Evolutionary conservation across 345 rosid species (phyloP).

Genomic region (Eucalyptus guilfoylei): DNA sequence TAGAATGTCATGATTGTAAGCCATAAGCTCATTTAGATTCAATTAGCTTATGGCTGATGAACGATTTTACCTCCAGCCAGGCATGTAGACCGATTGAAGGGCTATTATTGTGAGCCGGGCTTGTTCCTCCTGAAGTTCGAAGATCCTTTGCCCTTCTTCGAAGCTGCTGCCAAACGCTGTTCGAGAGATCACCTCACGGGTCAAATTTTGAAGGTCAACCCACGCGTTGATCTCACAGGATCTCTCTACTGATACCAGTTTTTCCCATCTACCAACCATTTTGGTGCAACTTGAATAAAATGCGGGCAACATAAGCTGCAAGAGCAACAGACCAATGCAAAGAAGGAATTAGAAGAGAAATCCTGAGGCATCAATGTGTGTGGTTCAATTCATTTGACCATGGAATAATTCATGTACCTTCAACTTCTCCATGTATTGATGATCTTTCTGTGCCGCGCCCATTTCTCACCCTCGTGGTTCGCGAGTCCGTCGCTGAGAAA

Average conservation of each 20-base stretch:
- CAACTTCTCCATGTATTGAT: slow-evolving; percentile 23
- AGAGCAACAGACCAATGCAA: neutral
- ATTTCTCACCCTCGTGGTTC: neutral
- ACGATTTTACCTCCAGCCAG: slow-evolving; percentile 27
- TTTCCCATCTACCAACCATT: slow-evolving; percentile 22
- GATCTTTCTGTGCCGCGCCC: slow-evolving; percentile 3
- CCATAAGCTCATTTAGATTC: neutral
- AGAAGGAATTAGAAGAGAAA: neutral
- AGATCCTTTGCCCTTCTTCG: slow-evolving; percentile 29
- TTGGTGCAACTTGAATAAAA: slow-evolving; percentile 3
- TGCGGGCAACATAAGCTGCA: slow-evolving; percentile 19
- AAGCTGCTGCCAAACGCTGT: slow-evolving; percentile 38
- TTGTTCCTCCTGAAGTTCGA: slow-evolving; percentile 16
- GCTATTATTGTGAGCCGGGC: neutral
- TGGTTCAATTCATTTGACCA: neutral
- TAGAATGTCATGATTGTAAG: neutral
- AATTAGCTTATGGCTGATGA: neutral
- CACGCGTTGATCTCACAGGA: slow-evolving; percentile 18
- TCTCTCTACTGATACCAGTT: neutral
- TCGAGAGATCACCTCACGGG: slow-evolving; percentile 33
- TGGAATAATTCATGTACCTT: slow-evolving; percentile 12
- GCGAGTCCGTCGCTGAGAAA: neutral
- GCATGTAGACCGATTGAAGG: slow-evolving; percentile 1
- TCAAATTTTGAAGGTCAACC: slow-evolving; percentile 21
- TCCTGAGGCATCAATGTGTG: slow-evolving; percentile 1